phyloP scores from a whole-genome alignment of 2,329 filamentous ascomycete species.

The Fusarium torreyae region DNA sequence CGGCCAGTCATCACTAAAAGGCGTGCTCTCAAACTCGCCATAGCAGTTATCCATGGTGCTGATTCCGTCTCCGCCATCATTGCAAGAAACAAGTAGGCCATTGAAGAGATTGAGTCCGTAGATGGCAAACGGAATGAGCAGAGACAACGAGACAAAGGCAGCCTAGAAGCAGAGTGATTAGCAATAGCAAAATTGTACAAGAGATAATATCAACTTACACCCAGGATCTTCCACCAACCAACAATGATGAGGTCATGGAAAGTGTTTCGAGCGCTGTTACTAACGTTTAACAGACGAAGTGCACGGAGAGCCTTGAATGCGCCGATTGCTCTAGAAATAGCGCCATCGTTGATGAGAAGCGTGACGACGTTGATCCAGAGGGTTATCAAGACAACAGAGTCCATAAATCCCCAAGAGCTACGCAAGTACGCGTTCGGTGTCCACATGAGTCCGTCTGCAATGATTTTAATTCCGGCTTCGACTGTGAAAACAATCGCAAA shows the following conservation, averaged over 20 bases:
- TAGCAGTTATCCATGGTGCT: conserved; percentile 81
- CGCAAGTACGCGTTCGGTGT: conserved; percentile 98
- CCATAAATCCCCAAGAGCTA: conserved; percentile 97
- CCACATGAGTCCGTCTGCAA: conserved; percentile 96
- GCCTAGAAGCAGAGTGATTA: conserved; percentile 62
- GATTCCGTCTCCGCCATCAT: conserved; percentile 70
- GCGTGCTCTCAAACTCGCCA: conserved; percentile 83
- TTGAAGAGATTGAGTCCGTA: conserved; percentile 96
- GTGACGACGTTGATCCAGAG: conserved; percentile 96
- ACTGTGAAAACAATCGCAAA: conserved; percentile 90
- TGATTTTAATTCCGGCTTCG: conserved; percentile 91
- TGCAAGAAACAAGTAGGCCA: conserved; percentile 84
- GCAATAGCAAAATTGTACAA: neutral
- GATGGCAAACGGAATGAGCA: conserved; percentile 96
- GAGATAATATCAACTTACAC: conserved; percentile 65
- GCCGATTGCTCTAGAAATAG: conserved; percentile 90
- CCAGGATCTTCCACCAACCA: conserved; percentile 94
- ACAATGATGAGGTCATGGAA: conserved; percentile 97
- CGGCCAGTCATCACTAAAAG: conserved; percentile 81
- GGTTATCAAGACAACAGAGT: conserved; percentile 90
- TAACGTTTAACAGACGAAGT: conserved; percentile 91
- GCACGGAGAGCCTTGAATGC: conserved; percentile 98
- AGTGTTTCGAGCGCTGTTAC: conserved; percentile 93
- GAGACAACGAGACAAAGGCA: conserved; percentile 92
- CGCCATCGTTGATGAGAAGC: conserved; percentile 84